phyloP scores from a whole-genome alignment of 345 rosid species.

The Tarenaya hassleriana region DNA sequence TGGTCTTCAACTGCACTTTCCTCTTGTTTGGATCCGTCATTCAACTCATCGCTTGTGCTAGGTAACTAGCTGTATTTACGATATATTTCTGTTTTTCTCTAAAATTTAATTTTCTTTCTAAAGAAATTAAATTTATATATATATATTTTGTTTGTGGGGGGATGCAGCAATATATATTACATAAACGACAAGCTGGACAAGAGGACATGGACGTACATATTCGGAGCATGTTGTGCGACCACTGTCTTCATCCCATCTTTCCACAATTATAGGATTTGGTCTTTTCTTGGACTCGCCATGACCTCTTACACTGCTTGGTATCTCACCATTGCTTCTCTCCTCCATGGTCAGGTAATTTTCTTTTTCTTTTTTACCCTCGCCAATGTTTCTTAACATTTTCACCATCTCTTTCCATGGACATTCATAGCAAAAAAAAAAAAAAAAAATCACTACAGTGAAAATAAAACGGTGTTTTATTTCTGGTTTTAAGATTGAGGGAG shows the following conservation, averaged over 20 bases:
- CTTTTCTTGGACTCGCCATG: constrained; percentile 95
- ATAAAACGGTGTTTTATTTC: constrained; percentile 86
- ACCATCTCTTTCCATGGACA: too few species aligned
- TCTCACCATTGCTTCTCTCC: constrained; percentile 73
- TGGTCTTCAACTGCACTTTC: constrained; percentile 93
- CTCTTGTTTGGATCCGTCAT: too few species aligned
- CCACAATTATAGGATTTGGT: too few species aligned
- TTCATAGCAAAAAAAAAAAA: too few species aligned
- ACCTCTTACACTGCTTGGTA: constrained; percentile 96
- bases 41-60: constrained; percentile 94
- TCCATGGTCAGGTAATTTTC: constrained; percentile 73
- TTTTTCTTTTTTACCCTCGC: not conserved
- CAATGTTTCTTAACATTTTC: not conserved
- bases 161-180: too few species aligned
- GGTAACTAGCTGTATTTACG: constrained; percentile 37
- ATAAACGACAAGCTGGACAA: too few species aligned
- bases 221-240: too few species aligned
- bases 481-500: too few species aligned
- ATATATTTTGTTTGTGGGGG: too few species aligned
- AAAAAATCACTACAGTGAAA: constrained; percentile 82
- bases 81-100: not conserved
- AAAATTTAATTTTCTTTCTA: not conserved
- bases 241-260: too few species aligned
- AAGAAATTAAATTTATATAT: too few species aligned
- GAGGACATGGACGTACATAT: too few species aligned